Evolutionary conservation across 805 yeast species (phyloP).

Genomic region (Saturnispora besseyi): DNA sequence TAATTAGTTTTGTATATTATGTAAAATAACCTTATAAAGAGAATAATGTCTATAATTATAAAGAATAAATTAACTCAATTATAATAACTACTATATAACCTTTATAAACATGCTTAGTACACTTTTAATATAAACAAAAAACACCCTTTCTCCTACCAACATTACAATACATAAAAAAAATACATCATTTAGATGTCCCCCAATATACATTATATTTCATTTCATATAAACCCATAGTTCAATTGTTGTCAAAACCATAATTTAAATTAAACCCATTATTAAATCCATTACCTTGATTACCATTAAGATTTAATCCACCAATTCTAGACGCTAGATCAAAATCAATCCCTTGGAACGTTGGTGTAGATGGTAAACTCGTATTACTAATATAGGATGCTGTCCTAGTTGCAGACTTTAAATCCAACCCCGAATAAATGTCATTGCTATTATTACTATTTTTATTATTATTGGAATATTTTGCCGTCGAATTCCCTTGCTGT

Average conservation of each 20-base stretch:
- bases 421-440: neutral
- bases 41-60: too few relatives aligned
- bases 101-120: neutral
- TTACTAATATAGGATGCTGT: neutral
- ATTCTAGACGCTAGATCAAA: slow-evolving; percentile 14
- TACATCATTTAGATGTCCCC: neutral
- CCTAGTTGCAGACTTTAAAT: neutral
- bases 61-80: neutral
- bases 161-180: neutral
- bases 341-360: slow-evolving; percentile 5
- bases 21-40: too few relatives aligned
- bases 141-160: neutral
- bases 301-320: slow-evolving; percentile 16
- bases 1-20: neutral
- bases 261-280: slow-evolving; percentile 2
- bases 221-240: neutral
- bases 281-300: neutral
- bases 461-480: neutral
- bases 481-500: neutral
- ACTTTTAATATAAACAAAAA: neutral
- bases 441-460: neutral
- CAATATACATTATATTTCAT: too few relatives aligned
- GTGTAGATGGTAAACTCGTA: slow-evolving; percentile 2
- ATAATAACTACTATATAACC: neutral
- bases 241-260: slow-evolving; percentile 1